These are phyloP conservation scores for Paecilomyces niveus DNA, from an alignment of 2,329 filamentous ascomycete genomes.

Conservation along the genomic window DNA sequence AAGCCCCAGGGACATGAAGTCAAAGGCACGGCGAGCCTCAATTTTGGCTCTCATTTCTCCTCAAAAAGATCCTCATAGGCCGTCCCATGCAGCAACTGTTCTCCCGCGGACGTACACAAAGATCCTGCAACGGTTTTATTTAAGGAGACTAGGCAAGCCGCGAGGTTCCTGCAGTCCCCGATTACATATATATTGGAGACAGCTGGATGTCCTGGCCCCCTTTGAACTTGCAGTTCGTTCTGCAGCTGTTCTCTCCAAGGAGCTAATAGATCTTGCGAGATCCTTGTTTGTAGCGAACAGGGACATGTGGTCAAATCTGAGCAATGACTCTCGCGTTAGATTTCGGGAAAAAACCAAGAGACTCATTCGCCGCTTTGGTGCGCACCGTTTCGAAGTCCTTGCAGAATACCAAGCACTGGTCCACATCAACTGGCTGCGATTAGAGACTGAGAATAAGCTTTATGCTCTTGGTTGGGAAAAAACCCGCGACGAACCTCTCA, in stretches of 20 bases:
- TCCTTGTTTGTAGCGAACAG: not conserved
- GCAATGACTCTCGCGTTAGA: not conserved
- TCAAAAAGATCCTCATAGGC: not conserved
- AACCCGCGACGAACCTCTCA: slow-evolving; percentile 11
- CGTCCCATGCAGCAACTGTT: not conserved
- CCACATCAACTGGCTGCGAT: slow-evolving; percentile 17
- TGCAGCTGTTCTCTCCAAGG: not conserved
- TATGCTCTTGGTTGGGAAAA: slow-evolving; percentile 8
- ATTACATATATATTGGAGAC: slow-evolving; percentile 17
- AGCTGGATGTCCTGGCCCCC: slow-evolving; percentile 20
- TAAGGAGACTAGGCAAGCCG: not conserved
- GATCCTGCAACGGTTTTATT: slow-evolving; percentile 3
- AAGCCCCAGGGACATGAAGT: not conserved
- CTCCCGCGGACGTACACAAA: not conserved
- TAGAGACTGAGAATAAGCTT: slow-evolving; percentile 14
- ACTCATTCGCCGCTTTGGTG: not conserved
- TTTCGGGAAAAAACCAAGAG: not conserved
- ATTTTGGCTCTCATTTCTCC: not conserved
- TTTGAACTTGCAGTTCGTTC: slow-evolving; percentile 9
- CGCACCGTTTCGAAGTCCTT: slow-evolving; percentile 3
- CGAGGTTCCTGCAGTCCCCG: slow-evolving; percentile 1
- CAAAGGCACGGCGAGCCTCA: not conserved
- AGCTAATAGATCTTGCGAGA: slow-evolving; percentile 3
- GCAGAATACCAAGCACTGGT: slow-evolving; percentile 2
- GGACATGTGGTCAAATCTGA: not conserved